These are phyloP conservation scores for Amphicarpaea edgeworthii DNA, from an alignment of 306 rosid species.

Conservation along the genomic window DNA sequence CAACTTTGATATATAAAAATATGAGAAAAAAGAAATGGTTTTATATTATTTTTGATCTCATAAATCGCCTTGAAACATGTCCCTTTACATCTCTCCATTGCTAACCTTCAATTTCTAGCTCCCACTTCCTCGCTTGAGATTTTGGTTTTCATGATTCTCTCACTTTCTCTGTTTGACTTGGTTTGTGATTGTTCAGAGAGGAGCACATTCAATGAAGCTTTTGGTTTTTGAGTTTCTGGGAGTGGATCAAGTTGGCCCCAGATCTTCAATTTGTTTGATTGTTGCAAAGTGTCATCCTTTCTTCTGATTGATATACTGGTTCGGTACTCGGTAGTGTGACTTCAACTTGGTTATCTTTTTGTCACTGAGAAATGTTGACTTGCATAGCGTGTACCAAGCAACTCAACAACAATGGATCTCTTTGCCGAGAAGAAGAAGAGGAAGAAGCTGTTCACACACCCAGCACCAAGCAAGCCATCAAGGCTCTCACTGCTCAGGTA, in stretches of 20 bases:
- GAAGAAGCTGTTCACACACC: conserved; percentile 78
- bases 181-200: conserved; percentile 17
- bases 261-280: conserved; percentile 55
- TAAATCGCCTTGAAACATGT: conserved; percentile 52
- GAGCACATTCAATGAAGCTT: conserved; percentile 44
- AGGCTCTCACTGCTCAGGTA: conserved; percentile 92
- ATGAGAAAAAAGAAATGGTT: conserved; percentile 17
- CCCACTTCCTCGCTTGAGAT: not conserved
- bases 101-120: conserved; percentile 45
- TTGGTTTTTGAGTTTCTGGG: conserved; percentile 19
- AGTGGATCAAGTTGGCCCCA: conserved; percentile 47
- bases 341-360: conserved; percentile 33
- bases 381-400: conserved; percentile 96
- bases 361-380: conserved; percentile 71
- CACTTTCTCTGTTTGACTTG: conserved; percentile 2
- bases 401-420: conserved; percentile 90
- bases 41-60: conserved; percentile 56
- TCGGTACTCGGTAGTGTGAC: conserved; percentile 24
- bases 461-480: conserved; percentile 85
- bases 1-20: not conserved
- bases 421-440: conserved; percentile 64
- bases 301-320: conserved; percentile 22
- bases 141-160: conserved; percentile 32
- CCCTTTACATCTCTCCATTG: conserved; percentile 24
- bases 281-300: conserved; percentile 30